Evolutionary conservation across 1,139 yeast genomes (phyloP), one percentile per base, ranked within the genome.

Genomic region (Blastobotrys indianensis): DNA sequence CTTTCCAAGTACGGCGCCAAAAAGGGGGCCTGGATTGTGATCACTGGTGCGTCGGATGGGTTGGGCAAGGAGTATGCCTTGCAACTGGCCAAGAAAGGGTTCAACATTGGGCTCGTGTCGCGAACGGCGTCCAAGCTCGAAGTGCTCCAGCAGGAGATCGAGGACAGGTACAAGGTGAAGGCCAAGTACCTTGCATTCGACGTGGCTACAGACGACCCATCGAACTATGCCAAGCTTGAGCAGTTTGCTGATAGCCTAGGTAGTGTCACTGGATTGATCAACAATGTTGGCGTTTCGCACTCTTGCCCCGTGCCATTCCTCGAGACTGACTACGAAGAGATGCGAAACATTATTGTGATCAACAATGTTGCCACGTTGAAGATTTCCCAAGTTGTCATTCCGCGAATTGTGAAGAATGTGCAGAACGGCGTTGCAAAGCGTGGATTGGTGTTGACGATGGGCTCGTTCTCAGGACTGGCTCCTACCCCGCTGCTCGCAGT

Each of bases 21-120:
- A 56, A 69, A 68, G 42, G 80, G 77, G 29, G 69, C 75, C 47
- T 87, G 95, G 95, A 97, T 97, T 6, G 84, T 92, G 31, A 76
- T 92, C 23, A 92, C 98, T 4, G 99, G 99, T 50, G 94, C 97
- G 4, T 86, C 97, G 42, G 98, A 92, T 64, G 98, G 99, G 36
- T 84, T 92, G 60, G 99, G 99, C 50, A 87, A 88, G 62, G 96
- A 92, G 64, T 92, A 77, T 61, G 82, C 96, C 1, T 62, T 69
- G 31, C 97, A 92, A 69, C 75, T 92, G 67, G 98, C 98, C 15
- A 67, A 76, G 47, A 80, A 76, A 55, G 96, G 96, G 1, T 82
- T 90, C 64, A 90, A 88, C 58, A 66, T 92, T 42, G 81, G 85
- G 5, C 73, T 94, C 55, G 82, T 90, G 17, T 85, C 96, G 32